A percentile compares a stretch with the other conserved stretches of the same genome.
phyloP scores from a whole-genome alignment of 2,329 filamentous ascomycete genomes.

The Colletotrichum zoysiae region DNA sequence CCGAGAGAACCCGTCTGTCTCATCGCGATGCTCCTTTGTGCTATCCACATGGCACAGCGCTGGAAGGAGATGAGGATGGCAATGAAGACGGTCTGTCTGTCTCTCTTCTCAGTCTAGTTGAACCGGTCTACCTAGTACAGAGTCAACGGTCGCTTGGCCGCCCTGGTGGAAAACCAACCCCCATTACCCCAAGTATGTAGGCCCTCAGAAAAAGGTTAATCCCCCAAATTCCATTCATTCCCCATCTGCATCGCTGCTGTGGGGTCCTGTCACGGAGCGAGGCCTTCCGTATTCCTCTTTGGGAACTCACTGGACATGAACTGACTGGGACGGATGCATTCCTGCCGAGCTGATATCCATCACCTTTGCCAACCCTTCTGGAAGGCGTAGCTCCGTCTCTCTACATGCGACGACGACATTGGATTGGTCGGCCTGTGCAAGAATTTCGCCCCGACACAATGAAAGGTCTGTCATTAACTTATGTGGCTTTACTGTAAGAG shows the following conservation, averaged over 20 bases:
- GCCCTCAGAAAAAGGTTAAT: background rate
- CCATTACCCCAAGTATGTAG: constrained; percentile 10
- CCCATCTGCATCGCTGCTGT: constrained; percentile 7
- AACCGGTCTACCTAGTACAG: background rate
- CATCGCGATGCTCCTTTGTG: background rate
- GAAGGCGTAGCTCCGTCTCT: constrained; percentile 21
- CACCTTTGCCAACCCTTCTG: background rate
- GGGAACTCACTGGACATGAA: background rate
- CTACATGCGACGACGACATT: background rate
- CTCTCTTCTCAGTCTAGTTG: background rate
- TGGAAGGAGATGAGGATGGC: background rate
- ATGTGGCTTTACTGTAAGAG: constrained; percentile 33
- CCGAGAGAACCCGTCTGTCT: background rate
- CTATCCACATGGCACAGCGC: too few species aligned
- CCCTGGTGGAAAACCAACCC: constrained; percentile 9
- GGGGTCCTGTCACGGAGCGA: constrained; percentile 32
- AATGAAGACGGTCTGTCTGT: background rate
- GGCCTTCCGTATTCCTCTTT: constrained; percentile 19
- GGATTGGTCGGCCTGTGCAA: background rate
- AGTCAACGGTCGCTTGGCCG: background rate
- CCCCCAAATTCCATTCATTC: background rate
- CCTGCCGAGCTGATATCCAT: constrained; percentile 9
- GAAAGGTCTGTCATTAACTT: constrained; percentile 35
- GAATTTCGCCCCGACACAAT: background rate
- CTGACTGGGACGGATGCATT: constrained; percentile 20